Evolutionary conservation across 2,329 filamentous ascomycete species (phyloP).

Genomic region (Arthrobotrys sinensis): DNA sequence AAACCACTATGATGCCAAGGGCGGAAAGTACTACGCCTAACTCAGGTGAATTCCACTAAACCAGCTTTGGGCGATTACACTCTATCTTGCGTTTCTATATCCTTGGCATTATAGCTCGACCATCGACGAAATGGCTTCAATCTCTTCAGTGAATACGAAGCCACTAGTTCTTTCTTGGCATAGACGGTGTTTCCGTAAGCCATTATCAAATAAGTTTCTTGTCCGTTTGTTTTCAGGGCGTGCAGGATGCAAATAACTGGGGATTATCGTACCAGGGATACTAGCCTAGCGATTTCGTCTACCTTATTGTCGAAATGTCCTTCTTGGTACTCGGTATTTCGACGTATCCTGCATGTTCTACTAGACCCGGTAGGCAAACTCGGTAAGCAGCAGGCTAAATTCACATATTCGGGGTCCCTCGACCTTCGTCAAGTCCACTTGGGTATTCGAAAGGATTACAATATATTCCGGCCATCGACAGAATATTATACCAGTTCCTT

Average conservation of each 20-base stretch:
- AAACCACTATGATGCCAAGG: constrained; percentile 16
- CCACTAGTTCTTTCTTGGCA: constrained; percentile 43
- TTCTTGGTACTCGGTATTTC: constrained; percentile 27
- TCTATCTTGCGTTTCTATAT: constrained; percentile 47
- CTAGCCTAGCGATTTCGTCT: background rate
- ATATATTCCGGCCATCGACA: background rate
- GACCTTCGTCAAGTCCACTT: background rate
- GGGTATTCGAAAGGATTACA: background rate
- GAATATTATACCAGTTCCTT: background rate
- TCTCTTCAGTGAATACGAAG: constrained; percentile 44
- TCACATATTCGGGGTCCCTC: constrained; percentile 14
- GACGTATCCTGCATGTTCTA: background rate
- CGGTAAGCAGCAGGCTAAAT: constrained; percentile 44
- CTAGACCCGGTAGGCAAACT: background rate
- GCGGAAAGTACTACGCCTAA: constrained; percentile 22
- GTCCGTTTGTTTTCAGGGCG: background rate
- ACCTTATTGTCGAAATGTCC: background rate
- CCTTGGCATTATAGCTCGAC: constrained; percentile 52
- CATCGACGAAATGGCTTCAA: constrained; percentile 51
- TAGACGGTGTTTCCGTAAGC: constrained; percentile 42
- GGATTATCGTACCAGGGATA: constrained; percentile 7
- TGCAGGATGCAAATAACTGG: background rate
- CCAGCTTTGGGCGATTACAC: constrained; percentile 26
- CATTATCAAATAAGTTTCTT: constrained; percentile 13
- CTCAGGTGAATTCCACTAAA: constrained; percentile 10